Percentiles rank a stretch among this genome's conserved stretches.
phyloP scores from a whole-genome alignment of 352 stramenopile species.

The Phytophthora pseudosyringae region DNA sequence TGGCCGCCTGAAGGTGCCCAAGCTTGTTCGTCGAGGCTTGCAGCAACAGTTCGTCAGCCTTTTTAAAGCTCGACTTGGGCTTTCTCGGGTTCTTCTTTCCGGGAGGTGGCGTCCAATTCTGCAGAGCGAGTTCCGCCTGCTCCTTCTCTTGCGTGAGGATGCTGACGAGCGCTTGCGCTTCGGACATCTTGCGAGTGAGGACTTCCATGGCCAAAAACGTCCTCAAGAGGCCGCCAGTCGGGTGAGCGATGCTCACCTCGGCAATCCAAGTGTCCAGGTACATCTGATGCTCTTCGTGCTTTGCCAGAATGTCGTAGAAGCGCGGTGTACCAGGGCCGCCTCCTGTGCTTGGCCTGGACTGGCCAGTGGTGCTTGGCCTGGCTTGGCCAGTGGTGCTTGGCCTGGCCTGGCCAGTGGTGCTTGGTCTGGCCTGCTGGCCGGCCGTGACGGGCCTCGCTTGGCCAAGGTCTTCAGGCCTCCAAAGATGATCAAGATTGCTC shows the following conservation, averaged over 20 bases:
- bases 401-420: background rate
- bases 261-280: conserved; percentile 89
- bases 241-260: conserved; percentile 82
- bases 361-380: background rate
- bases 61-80: conserved; percentile 40
- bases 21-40: conserved; percentile 39
- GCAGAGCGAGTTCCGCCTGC: conserved; percentile 23
- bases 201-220: conserved; percentile 80
- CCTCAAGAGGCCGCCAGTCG: conserved; percentile 72
- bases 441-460: conserved; percentile 10
- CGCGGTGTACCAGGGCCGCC: background rate
- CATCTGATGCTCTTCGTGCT: conserved; percentile 37
- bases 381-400: background rate
- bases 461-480: conserved; percentile 18
- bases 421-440: background rate
- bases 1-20: conserved; percentile 32
- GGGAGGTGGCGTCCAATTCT: conserved; percentile 26
- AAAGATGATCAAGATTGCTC: conserved; percentile 72
- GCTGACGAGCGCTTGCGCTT: conserved; percentile 56
- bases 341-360: background rate
- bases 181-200: conserved; percentile 62
- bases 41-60: conserved; percentile 48
- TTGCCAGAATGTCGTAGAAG: conserved; percentile 3
- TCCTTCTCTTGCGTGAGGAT: conserved; percentile 65
- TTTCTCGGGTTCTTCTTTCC: conserved; percentile 41